Evolutionary conservation across 495 filamentous ascomycete genomes (phyloP).

Genomic region (Penicillium cosmopolitanum): DNA sequence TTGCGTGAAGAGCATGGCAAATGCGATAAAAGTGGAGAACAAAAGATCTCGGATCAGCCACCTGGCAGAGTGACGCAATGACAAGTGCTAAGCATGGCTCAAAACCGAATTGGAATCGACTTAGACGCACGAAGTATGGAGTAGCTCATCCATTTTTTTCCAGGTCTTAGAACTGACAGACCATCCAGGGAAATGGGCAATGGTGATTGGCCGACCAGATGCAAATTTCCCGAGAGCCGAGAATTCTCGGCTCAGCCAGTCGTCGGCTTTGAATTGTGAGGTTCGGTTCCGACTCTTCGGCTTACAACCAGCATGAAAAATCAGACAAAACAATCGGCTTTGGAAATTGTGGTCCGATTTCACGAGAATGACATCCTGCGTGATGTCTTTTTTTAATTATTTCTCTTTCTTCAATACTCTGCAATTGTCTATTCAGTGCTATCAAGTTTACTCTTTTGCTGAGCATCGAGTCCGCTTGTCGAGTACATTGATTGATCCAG

Average conservation of each 20-base stretch:
- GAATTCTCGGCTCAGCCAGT: neutral
- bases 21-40: too few relatives aligned
- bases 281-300: neutral
- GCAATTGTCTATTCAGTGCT: neutral
- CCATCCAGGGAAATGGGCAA: too few relatives aligned
- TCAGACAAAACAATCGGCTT: constrained; percentile 2
- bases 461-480: neutral
- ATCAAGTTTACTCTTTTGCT: neutral
- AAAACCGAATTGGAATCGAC: too few relatives aligned
- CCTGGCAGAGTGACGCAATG: too few relatives aligned
- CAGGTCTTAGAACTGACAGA: too few relatives aligned
- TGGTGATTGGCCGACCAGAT: too few relatives aligned
- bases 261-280: neutral
- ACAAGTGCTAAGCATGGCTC: too few relatives aligned
- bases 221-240: neutral
- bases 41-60: too few relatives aligned
- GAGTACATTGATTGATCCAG: neutral
- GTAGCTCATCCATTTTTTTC: too few relatives aligned
- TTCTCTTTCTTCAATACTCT: neutral
- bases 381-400: neutral
- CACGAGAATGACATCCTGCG: neutral
- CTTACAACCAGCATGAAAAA: neutral
- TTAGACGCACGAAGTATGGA: too few relatives aligned
- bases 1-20: too few relatives aligned
- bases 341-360: neutral